A percentile compares a stretch with the other conserved stretches of the same genome.
Evolutionary conservation across 495 filamentous ascomycete species (phyloP).

Genomic region (Tuber aestivum): DNA sequence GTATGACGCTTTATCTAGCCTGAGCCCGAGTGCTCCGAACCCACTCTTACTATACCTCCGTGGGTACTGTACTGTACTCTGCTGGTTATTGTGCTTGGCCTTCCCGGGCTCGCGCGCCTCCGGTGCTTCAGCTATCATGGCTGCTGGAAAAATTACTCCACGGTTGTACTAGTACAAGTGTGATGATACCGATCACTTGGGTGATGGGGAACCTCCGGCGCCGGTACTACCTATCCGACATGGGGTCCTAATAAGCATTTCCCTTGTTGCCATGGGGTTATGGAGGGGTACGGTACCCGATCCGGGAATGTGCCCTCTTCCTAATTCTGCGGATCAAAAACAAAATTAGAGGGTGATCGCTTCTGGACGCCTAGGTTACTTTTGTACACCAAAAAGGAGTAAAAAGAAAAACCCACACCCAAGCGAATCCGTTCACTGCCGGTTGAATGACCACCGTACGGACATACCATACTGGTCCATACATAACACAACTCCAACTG

Average conservation of each 20-base stretch:
- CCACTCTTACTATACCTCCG: neutral
- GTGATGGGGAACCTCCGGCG: neutral
- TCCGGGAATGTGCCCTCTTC: neutral
- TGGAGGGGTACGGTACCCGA: neutral
- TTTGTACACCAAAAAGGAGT: neutral
- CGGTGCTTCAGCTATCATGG: neutral
- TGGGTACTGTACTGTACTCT: neutral
- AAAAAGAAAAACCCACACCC: neutral
- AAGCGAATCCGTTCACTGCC: neutral
- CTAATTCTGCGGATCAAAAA: slow-evolving; percentile 1
- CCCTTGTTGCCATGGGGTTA: neutral
- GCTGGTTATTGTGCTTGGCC: neutral
- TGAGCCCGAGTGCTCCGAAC: neutral
- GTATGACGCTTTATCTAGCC: neutral
- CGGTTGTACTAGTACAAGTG: neutral
- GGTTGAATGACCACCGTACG: neutral
- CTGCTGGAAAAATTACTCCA: neutral
- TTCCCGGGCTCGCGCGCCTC: neutral
- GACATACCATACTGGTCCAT: too few species aligned
- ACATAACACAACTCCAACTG: neutral
- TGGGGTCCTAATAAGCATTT: neutral
- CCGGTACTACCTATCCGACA: neutral
- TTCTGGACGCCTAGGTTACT: neutral
- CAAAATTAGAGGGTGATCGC: neutral
- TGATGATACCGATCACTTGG: neutral